phyloP scores from a whole-genome alignment of 2,329 filamentous ascomycete genomes.

The Myriosclerotinia scirpicola region DNA sequence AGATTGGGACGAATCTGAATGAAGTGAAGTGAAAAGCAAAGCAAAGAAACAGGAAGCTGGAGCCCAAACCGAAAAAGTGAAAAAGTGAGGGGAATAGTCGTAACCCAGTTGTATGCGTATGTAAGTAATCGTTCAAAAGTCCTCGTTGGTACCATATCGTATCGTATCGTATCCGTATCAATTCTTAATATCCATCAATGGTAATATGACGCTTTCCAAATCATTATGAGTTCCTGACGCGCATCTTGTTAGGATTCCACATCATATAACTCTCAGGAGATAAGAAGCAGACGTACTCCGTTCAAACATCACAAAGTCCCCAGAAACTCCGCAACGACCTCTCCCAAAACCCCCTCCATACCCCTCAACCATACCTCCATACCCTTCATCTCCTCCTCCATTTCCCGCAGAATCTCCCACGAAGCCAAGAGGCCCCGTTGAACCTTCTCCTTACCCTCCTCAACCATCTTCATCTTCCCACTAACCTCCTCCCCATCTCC shows the following conservation, averaged over 20 bases:
- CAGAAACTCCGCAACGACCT: not conserved
- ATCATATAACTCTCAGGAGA: not conserved
- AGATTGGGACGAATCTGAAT: no score
- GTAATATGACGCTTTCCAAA: not conserved
- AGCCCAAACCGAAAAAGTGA: not conserved
- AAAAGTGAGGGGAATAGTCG: not conserved
- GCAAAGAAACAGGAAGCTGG: not conserved
- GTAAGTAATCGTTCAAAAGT: slow-evolving; percentile 7
- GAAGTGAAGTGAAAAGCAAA: not conserved
- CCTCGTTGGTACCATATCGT: not conserved
- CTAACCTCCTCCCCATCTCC: not conserved
- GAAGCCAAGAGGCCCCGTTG: not conserved
- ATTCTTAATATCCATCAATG: not conserved
- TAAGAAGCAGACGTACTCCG: not conserved
- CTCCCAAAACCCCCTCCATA: not conserved
- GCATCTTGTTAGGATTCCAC: not conserved
- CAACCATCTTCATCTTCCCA: not conserved
- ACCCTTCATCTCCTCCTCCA: not conserved
- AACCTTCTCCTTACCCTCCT: not conserved
- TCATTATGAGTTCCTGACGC: not conserved
- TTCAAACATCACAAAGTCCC: not conserved
- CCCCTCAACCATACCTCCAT: not conserved
- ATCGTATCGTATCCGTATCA: not conserved
- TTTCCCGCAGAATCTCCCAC: not conserved
- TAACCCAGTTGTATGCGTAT: slow-evolving; percentile 1